Conservation (phyloP, 495 filamentous ascomycete genomes). For the Recurvomyces mirabilis region DNA sequence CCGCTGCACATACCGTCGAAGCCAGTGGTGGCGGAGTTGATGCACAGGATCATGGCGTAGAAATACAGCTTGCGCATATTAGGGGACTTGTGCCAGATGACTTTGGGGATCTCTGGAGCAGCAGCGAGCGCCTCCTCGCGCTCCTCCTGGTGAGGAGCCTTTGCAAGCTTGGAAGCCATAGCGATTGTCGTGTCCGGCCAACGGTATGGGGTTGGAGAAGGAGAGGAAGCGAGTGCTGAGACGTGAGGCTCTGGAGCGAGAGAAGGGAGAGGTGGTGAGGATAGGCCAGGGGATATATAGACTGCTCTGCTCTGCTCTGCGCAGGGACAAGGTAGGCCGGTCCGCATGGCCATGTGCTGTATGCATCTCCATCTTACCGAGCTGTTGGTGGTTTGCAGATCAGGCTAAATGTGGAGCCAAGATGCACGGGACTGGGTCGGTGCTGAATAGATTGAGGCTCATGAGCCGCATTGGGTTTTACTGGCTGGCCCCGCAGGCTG, state of each 20-base stretch:
- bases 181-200: background rate
- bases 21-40: constrained; percentile 52
- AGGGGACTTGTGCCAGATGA: constrained; percentile 48
- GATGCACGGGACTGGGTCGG: background rate
- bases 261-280: background rate
- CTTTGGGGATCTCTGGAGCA: constrained; percentile 17
- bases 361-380: background rate
- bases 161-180: background rate
- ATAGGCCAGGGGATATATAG: background rate
- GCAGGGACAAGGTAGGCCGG: background rate
- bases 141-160: background rate
- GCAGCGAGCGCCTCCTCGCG: background rate
- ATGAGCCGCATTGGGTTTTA: too few species aligned
- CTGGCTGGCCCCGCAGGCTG: too few species aligned
- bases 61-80: constrained; percentile 50
- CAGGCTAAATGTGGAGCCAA: background rate
- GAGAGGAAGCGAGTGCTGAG: background rate
- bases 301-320: too few species aligned
- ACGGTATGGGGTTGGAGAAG: background rate
- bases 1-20: constrained; percentile 42
- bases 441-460: too few species aligned
- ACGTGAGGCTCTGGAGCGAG: background rate
- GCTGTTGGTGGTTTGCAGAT: too few species aligned
- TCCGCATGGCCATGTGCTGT: background rate
- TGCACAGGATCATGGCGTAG: constrained; percentile 42